Evolutionary conservation across 1,139 yeast species (phyloP), one percentile per base, ranked within the genome.

Genomic region (Suhomyces chickasaworum): DNA sequence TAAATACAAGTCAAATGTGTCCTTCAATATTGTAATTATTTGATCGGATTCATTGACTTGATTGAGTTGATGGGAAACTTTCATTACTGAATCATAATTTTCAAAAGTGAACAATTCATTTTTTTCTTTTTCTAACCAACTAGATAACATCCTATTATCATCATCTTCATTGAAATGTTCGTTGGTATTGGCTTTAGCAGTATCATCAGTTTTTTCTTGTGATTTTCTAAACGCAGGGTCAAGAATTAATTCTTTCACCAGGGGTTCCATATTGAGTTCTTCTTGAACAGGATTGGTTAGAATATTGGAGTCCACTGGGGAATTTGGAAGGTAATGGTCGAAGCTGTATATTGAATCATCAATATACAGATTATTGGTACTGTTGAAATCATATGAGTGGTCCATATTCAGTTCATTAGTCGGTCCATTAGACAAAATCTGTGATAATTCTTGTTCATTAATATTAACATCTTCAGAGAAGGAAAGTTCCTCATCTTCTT

Each of bases 271-370:
- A 36, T 49, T 47, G 45, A 51, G 50, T 16, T 51, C 52, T 32
- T 51, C 50, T 15, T 49, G 53, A 2, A 51, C 50, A 3, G 54
- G 54, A 30, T 51, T 49, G 21, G 42, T 27, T 12, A 48, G 35
- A 20, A 13, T 20, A 1, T 27, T 23, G 5, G 30, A 12, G 6
- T n/a, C 15, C n/a, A 20, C 4, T 8, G 20, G 13, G 9, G 17
- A 10, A n/a, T 42, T 43, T 12, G 45, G 32, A 18, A 39, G 36
- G 15, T 15, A 37, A 3, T 42, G 41, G 3, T 47, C 46, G 13
- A 42, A 36, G 17, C 46, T 44, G 36, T 41, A 32, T 20, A 47
- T 44, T 2, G 50, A 47, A 21, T 44, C 41, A 15, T 47, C 50
- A 7, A 37, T n/a, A n/a, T 33, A 42, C 45, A 42, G 45, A 9